Percentiles rank a stretch among this genome's conserved stretches.
Evolutionary conservation across 2,329 filamentous ascomycete genomes (phyloP).

Genomic region (Esteya vermicola): DNA sequence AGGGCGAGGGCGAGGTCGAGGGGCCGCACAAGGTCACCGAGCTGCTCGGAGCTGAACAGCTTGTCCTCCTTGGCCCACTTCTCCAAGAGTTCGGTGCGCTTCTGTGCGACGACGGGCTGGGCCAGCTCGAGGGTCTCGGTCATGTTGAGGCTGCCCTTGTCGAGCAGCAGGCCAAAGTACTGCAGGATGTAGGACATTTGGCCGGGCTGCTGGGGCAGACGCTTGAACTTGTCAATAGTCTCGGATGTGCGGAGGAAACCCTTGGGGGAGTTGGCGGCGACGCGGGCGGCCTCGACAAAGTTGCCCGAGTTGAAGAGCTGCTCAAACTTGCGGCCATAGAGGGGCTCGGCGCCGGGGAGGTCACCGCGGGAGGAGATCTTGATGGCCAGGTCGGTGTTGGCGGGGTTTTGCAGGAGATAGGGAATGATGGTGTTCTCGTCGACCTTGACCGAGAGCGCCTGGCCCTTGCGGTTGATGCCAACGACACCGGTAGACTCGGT

Average conservation of each 20-base stretch:
- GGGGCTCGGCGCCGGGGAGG: slow-evolving; percentile 81
- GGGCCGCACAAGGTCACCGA: slow-evolving; percentile 83
- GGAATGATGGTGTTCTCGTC: slow-evolving; percentile 85
- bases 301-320: slow-evolving; percentile 67
- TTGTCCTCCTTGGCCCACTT: slow-evolving; percentile 98
- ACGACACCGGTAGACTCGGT: slow-evolving; percentile 75
- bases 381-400: slow-evolving; percentile 83
- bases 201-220: slow-evolving; percentile 61
- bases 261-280: slow-evolving; percentile 89
- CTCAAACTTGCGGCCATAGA: slow-evolving; percentile 89
- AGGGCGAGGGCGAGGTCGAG: slow-evolving; percentile 84
- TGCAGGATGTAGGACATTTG: slow-evolving; percentile 91
- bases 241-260: slow-evolving; percentile 89
- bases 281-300: slow-evolving; percentile 82
- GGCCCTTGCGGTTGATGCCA: slow-evolving; percentile 93
- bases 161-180: slow-evolving; percentile 93
- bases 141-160: slow-evolving; percentile 85
- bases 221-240: slow-evolving; percentile 94
- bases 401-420: slow-evolving; percentile 92
- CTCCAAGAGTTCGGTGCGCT: slow-evolving; percentile 87
- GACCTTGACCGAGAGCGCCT: slow-evolving; percentile 86
- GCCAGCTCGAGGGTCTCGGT: slow-evolving; percentile 92
- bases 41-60: slow-evolving; percentile 87
- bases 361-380: slow-evolving; percentile 92
- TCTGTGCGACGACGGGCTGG: slow-evolving; percentile 81